Evolutionary conservation across 345 rosid genomes (phyloP), one percentile per base, ranked within the genome.

Genomic region (Raphanus raphanistrum): DNA sequence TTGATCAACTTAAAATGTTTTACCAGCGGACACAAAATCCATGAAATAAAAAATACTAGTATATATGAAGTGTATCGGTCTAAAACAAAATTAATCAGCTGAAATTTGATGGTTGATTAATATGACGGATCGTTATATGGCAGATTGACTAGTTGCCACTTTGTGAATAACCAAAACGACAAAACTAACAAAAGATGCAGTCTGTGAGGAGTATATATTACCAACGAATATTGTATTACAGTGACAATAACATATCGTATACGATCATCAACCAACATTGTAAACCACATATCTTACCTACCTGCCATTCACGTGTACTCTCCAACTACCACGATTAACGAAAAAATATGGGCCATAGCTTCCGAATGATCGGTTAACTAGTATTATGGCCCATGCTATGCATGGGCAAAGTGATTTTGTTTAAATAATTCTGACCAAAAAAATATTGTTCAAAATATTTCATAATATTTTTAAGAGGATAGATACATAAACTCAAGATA

Each of bases 211-310:
- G 12, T 48, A 9, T 3, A 45, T 41, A 41, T 50, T 50, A 50
- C 8, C 38, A 4, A 25, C 2, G 2, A 15, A n/a, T 21, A 25
- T 25, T 66, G 59, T 66, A 7, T 3, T 2, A 4, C 33, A 50
- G 1, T 33, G 48, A 31, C 63, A 36, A n/a, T 52, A 52, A 8
- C 27, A 32, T 35, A 50, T 9, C 4, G 38, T 43, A 11, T 57
- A 60, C 0, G 11, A 60, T 27, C 16, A 27, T 0, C 17, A 60
- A 0, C 60, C 33, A 75, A 67, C 35, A 21, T 7, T 75, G 4
- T 55, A 8, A 41, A 43, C 79, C 67, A 67, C 79, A 43, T 59
- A 58, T 58, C 67, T 75, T 41, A 41, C 78, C 78, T 57, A 75
- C 72, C 78, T 36, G 57, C 71, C 79, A 66, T 58, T 48, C 73